Evolutionary conservation across 2,329 filamentous ascomycete genomes (phyloP).

Genomic region (Epichloe sp.): DNA sequence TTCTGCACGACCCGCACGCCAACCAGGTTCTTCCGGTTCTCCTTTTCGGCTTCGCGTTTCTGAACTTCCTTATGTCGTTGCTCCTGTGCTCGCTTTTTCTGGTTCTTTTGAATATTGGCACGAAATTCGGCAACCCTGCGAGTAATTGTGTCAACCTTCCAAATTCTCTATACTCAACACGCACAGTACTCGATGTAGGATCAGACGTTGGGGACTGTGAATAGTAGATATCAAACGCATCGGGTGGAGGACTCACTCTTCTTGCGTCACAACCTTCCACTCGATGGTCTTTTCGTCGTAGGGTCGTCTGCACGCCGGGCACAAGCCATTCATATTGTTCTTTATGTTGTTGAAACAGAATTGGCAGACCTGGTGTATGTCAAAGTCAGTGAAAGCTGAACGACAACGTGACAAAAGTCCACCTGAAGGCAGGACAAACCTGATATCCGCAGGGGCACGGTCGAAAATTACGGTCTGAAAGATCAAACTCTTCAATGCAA

Average conservation of each 20-base stretch:
- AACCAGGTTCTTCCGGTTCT: conserved; percentile 89
- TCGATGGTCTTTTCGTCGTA: conserved; percentile 97
- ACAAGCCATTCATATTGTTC: conserved; percentile 92
- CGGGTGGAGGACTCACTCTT: conserved; percentile 57
- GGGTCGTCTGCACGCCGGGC: conserved; percentile 87
- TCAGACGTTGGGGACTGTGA: neutral
- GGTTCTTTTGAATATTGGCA: conserved; percentile 72
- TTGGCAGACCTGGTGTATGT: conserved; percentile 67
- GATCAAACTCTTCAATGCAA: conserved; percentile 97
- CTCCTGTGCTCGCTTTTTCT: conserved; percentile 76
- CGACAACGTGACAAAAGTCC: neutral
- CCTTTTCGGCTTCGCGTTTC: conserved; percentile 89
- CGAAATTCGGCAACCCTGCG: conserved; percentile 59
- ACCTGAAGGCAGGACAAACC: conserved; percentile 36
- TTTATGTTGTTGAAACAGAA: conserved; percentile 99
- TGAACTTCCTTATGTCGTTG: conserved; percentile 88
- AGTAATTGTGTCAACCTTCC: conserved; percentile 2
- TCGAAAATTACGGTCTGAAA: conserved; percentile 92
- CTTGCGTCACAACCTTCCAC: conserved; percentile 86
- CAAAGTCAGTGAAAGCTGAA: neutral
- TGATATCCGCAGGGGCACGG: conserved; percentile 97
- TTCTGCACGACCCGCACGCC: conserved; percentile 95
- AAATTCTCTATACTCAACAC: neutral
- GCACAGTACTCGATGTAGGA: neutral
- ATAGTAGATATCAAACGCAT: neutral